A percentile compares a stretch with the other conserved stretches of the same genome.
Conservation (phyloP, 108 stramenopile species). For the Mayamaea pseudoterrestris region DNA sequence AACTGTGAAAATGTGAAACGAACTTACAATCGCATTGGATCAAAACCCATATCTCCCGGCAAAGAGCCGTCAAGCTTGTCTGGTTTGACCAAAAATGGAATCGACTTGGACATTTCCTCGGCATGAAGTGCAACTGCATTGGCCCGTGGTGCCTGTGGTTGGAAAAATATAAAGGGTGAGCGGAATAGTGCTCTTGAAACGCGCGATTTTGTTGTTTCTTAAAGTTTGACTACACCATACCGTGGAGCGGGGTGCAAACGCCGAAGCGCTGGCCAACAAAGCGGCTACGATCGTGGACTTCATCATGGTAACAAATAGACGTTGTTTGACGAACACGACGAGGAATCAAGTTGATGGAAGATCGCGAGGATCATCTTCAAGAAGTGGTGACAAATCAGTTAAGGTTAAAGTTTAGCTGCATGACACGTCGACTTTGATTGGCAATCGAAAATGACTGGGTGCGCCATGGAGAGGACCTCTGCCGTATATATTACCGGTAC, state of each 20-base stretch:
- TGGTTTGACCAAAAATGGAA: conserved; percentile 88
- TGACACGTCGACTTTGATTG: too few relatives aligned
- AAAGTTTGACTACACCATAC: conserved; percentile 9
- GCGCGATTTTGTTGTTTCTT: not conserved
- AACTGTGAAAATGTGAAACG: conserved; percentile 1
- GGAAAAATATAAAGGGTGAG: conserved; percentile 1
- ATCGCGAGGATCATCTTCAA: too few relatives aligned
- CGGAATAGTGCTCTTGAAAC: not conserved
- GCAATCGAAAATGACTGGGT: too few relatives aligned
- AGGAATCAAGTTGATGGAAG: too few relatives aligned
- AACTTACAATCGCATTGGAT: conserved; percentile 91
- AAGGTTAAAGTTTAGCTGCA: too few relatives aligned
- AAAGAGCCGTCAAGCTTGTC: conserved; percentile 90
- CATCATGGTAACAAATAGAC: conserved; percentile 24
- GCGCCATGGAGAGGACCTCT: too few relatives aligned
- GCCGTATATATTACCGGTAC: too few relatives aligned
- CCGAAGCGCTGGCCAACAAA: conserved; percentile 60
- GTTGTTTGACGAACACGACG: too few relatives aligned
- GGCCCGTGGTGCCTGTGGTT: conserved; percentile 7
- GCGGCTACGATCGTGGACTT: conserved; percentile 22
- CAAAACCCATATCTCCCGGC: conserved; percentile 92
- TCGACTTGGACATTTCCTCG: conserved; percentile 73
- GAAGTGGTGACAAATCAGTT: too few relatives aligned
- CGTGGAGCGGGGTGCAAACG: conserved; percentile 58
- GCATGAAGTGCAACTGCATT: conserved; percentile 54